Percentiles rank a stretch among this genome's conserved stretches.
phyloP scores from a whole-genome alignment of 1,284 basidiomycete species.

The Heterobasidion occidentale region DNA sequence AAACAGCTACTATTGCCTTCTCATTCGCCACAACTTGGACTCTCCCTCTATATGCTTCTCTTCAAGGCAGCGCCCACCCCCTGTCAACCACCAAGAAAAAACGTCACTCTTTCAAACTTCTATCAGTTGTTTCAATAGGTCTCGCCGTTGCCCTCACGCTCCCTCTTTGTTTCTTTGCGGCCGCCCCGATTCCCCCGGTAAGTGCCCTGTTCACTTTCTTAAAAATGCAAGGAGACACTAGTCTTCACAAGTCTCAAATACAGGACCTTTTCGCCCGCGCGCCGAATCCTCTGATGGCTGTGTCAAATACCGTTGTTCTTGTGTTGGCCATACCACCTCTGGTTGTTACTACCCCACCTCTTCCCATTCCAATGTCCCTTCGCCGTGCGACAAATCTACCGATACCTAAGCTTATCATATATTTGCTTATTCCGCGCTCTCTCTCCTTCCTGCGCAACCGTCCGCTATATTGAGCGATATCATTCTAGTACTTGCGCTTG shows the following conservation, averaged over 20 bases:
- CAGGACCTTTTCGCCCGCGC: slow-evolving; percentile 14
- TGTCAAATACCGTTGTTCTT: slow-evolving; percentile 45
- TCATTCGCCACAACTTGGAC: slow-evolving; percentile 58
- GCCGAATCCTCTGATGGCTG: slow-evolving; percentile 25
- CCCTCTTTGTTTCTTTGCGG: slow-evolving; percentile 49
- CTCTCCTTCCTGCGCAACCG: slow-evolving; percentile 30
- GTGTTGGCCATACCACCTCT: slow-evolving; percentile 53
- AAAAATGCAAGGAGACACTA: background rate
- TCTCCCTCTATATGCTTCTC: slow-evolving; percentile 53
- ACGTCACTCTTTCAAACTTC: slow-evolving; percentile 47
- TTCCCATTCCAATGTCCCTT: slow-evolving; percentile 35
- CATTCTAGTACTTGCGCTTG: slow-evolving; percentile 39
- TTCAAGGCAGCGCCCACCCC: slow-evolving; percentile 35
- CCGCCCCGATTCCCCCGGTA: slow-evolving; percentile 33
- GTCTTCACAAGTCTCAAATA: slow-evolving; percentile 8
- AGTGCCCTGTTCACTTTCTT: slow-evolving; percentile 15
- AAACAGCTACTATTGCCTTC: slow-evolving; percentile 46
- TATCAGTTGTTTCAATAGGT: slow-evolving; percentile 43
- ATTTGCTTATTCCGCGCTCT: slow-evolving; percentile 31
- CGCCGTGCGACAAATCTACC: slow-evolving; percentile 37
- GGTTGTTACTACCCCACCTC: slow-evolving; percentile 43
- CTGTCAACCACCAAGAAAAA: slow-evolving; percentile 34
- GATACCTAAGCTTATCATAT: slow-evolving; percentile 36
- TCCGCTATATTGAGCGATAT: slow-evolving; percentile 36
- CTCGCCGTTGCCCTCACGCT: slow-evolving; percentile 43